Percentiles rank a stretch among this genome's conserved stretches.
Conservation (phyloP, 2,329 filamentous ascomycete genomes). For the Trichophyton mentagrophytes region DNA sequence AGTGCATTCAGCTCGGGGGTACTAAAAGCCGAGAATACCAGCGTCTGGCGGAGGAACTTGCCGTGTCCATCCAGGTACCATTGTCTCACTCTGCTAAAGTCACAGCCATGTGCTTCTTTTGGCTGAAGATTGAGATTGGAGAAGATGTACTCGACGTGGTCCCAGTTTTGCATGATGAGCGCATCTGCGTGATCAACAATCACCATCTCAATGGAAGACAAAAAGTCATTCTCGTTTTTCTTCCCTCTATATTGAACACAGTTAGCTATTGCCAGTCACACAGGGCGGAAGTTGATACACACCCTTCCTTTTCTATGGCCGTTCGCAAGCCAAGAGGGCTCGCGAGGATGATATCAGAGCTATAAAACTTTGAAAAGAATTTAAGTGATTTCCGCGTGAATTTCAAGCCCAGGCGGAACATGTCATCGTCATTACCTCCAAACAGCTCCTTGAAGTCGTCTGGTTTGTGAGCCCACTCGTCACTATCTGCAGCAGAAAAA, state of each 20-base stretch:
- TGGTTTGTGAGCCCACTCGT: constrained; percentile 60
- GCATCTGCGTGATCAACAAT: constrained; percentile 87
- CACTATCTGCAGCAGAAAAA: constrained; percentile 57
- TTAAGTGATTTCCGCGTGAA: constrained; percentile 94
- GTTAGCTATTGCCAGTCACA: not conserved
- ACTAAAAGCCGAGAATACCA: constrained; percentile 68
- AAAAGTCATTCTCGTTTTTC: constrained; percentile 70
- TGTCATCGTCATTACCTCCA: constrained; percentile 89
- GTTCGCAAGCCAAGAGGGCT: constrained; percentile 82
- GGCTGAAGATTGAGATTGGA: constrained; percentile 84
- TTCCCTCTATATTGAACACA: constrained; percentile 36
- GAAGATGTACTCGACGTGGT: constrained; percentile 85
- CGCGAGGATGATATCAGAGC: constrained; percentile 85
- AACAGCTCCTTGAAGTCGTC: constrained; percentile 84
- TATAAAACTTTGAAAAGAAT: constrained; percentile 90
- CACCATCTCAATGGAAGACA: constrained; percentile 84
- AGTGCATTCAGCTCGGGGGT: constrained; percentile 79
- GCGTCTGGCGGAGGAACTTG: constrained; percentile 68
- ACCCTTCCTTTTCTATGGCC: constrained; percentile 69
- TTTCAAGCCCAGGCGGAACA: constrained; percentile 91
- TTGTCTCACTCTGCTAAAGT: constrained; percentile 76
- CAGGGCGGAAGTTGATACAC: constrained; percentile 29
- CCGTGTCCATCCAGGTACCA: constrained; percentile 92
- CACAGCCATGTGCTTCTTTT: constrained; percentile 77
- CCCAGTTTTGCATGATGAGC: constrained; percentile 96